phyloP scores from a whole-genome alignment of 1,284 basidiomycete species.

The Microbotryum saponariae region DNA sequence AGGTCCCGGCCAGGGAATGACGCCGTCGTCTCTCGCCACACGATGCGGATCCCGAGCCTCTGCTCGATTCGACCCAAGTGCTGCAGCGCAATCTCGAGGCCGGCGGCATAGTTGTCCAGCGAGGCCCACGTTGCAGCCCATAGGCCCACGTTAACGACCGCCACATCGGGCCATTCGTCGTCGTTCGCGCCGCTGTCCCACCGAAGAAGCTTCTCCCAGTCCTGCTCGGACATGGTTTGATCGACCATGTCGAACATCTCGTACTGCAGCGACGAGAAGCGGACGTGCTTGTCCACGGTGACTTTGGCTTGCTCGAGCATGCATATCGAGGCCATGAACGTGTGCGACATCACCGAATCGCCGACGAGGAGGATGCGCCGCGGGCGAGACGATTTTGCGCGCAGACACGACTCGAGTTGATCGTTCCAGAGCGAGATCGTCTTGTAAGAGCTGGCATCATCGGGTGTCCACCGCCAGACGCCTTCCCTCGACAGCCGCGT shows the following conservation, averaged over 20 bases:
- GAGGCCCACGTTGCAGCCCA: conserved; percentile 1
- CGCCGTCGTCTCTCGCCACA: conserved; percentile 10
- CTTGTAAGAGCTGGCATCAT: neutral
- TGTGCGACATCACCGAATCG: conserved; percentile 7
- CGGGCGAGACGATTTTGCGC: neutral
- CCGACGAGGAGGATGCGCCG: conserved; percentile 8
- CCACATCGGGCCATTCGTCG: neutral
- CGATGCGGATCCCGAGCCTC: neutral
- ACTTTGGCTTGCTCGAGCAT: conserved; percentile 2
- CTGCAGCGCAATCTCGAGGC: neutral
- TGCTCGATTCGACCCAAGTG: neutral
- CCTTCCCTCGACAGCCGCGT: neutral
- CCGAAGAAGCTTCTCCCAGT: neutral
- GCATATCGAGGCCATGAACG: conserved; percentile 8
- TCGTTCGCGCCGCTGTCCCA: neutral
- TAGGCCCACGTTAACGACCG: conserved; percentile 6
- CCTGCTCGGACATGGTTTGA: neutral
- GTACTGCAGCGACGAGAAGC: conserved; percentile 13
- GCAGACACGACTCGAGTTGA: neutral
- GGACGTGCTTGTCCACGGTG: neutral
- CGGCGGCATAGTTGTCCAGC: neutral
- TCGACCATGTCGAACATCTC: conserved; percentile 1
- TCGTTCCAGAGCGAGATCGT: neutral
- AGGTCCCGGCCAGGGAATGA: neutral
- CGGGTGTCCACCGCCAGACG: conserved; percentile 2